Evolutionary conservation across 345 rosid genomes (phyloP).

Genomic region (Acer yangbiense): DNA sequence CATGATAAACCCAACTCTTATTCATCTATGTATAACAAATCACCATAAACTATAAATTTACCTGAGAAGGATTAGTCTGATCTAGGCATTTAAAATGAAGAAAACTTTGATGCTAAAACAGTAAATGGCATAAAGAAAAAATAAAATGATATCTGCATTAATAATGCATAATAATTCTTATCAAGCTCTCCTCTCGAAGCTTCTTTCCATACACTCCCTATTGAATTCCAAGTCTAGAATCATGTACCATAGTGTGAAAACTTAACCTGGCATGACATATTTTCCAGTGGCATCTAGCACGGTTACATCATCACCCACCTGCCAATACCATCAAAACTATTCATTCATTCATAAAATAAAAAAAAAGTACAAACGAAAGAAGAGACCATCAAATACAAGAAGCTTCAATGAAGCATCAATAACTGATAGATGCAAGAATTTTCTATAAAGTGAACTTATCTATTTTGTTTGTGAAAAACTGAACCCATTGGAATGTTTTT

Average conservation of each 20-base stretch:
- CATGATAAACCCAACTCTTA: neutral
- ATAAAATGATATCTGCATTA: no score
- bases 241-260: neutral
- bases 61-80: no score
- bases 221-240: neutral
- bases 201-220: neutral
- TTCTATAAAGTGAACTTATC: neutral
- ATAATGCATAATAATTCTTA: neutral
- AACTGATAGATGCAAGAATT: neutral
- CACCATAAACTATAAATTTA: neutral
- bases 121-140: no score
- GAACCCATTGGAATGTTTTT: neutral
- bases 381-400: neutral
- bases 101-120: no score
- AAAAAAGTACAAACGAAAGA: neutral
- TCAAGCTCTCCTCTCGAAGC: neutral
- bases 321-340: conserved; percentile 23
- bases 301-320: conserved; percentile 88
- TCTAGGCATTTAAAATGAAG: no score
- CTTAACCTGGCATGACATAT: conserved; percentile 91
- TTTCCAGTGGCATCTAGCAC: conserved; percentile 92
- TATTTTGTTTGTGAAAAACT: neutral
- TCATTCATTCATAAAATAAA: conserved; percentile 5
- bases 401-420: neutral
- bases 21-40: neutral